Evolutionary conservation across 1,284 basidiomycete genomes (phyloP), one percentile per base, ranked within the genome.

Genomic region (Irpex rosettiformis): DNA sequence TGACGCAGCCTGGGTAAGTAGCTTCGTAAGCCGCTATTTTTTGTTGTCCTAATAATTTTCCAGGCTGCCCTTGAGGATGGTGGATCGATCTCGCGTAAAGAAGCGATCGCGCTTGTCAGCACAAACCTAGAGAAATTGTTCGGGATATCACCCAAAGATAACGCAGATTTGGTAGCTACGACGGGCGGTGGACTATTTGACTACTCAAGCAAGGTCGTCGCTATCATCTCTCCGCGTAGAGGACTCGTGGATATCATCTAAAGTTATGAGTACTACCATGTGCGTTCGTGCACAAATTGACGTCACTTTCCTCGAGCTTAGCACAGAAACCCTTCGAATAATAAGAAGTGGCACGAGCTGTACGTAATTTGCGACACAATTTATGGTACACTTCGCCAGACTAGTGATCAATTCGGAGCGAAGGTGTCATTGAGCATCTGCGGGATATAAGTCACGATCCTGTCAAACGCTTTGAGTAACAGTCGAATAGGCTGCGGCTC

Each of bases 91-190:
- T 75, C 75, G 33, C 79, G 79, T 63, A 69, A 75, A 4, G 72
- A 84, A 8, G 84, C 85, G 68, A 68, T 91, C 49, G 80, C 81
- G 2, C 73, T 90, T 33, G 85, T 82, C 10, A 83, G 84, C 10
- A 74, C 77, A 27, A 89, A 86, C 65, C 70, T 92, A 3, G 86
- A 89, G 64, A 78, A 79, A 52, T 72, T 94, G 48, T 73, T 93
- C 28, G 87, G 85, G 5, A 69, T 89, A 3, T 74, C 77, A 24
- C 47, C 71, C 0, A 59, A 69, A 6, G 65, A 73, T 21, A 66
- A 64, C 10, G 48, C 48, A n/a, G 84, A 89, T 63, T 79, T 88
- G 63, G 90, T 92, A 28, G 86, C 84, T 7, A 87, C 81, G 65
- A 79, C 81, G 52, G 81, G 81, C 42, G 82, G 85, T 40, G 77